Conservation (phyloP, 805 yeast species). For the Clavispora vitiphila region DNA sequence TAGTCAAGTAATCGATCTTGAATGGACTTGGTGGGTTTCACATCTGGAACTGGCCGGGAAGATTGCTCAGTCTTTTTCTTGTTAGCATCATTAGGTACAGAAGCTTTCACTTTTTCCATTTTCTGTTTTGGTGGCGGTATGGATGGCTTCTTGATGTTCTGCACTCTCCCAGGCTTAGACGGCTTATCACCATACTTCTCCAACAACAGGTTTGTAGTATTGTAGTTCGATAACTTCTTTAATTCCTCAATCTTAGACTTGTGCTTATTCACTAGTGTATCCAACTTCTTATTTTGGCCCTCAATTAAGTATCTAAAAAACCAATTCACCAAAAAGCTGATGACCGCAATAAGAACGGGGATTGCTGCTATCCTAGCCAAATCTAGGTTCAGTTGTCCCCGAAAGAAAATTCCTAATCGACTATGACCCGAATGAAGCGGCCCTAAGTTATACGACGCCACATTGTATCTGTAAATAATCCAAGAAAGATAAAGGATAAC, state of each 20-base stretch:
- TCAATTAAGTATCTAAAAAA: constrained; percentile 18
- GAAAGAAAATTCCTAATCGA: constrained; percentile 20
- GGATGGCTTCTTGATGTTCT: constrained; percentile 1
- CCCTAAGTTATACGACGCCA: constrained; percentile 7
- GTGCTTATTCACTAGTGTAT: constrained; percentile 40
- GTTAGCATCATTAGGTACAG: background rate
- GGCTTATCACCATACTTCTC: constrained; percentile 41
- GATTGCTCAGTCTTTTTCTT: background rate
- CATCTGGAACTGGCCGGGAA: background rate
- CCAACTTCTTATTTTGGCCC: constrained; percentile 18
- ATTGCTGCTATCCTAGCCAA: constrained; percentile 15
- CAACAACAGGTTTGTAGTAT: constrained; percentile 69
- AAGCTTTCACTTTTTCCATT: background rate
- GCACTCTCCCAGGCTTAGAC: background rate
- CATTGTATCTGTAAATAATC: constrained; percentile 19
- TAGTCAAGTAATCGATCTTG: constrained; percentile 36
- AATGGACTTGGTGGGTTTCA: constrained; percentile 5
- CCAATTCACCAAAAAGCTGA: constrained; percentile 14
- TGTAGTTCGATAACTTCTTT: constrained; percentile 68
- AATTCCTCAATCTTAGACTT: constrained; percentile 56
- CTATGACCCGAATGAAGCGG: constrained; percentile 13
- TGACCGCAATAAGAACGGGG: constrained; percentile 20
- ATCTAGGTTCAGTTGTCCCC: constrained; percentile 19
- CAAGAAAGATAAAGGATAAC: constrained; percentile 19
- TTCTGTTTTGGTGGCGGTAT: background rate